A percentile compares a stretch with the other conserved stretches of the same genome.
Evolutionary conservation across 805 yeast species (phyloP).

Genomic region (Starmerella floris): DNA sequence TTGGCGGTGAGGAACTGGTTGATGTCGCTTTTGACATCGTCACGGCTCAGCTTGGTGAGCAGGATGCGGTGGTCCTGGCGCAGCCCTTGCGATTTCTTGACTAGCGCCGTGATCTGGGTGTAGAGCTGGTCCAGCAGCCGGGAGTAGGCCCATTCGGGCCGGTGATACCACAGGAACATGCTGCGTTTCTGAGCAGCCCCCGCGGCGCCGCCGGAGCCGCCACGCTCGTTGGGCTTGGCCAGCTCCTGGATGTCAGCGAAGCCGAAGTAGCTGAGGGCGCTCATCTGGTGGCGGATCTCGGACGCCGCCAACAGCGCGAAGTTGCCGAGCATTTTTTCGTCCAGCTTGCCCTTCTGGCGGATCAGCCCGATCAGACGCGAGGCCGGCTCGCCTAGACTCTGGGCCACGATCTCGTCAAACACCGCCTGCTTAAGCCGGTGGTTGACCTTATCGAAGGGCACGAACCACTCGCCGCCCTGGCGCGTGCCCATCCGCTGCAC

Average conservation of each 20-base stretch:
- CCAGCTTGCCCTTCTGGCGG: slow-evolving; percentile 53
- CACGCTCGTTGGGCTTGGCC: slow-evolving; percentile 82
- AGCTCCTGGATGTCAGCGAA: slow-evolving; percentile 83
- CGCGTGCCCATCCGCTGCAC: slow-evolving; percentile 40
- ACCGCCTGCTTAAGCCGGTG: slow-evolving; percentile 23
- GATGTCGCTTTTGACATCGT: slow-evolving; percentile 77
- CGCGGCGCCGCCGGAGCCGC: slow-evolving; percentile 41
- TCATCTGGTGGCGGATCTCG: slow-evolving; percentile 58
- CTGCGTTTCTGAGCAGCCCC: slow-evolving; percentile 37
- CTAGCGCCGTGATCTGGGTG: slow-evolving; percentile 36
- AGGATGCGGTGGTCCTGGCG: slow-evolving; percentile 52
- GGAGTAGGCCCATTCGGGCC: slow-evolving; percentile 38
- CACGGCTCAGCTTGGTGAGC: slow-evolving; percentile 70
- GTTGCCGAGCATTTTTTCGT: slow-evolving; percentile 71
- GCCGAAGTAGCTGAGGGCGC: slow-evolving; percentile 53
- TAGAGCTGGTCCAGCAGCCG: slow-evolving; percentile 38
- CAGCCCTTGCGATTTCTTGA: slow-evolving; percentile 25
- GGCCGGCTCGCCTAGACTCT: slow-evolving; percentile 36
- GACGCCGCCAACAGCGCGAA: slow-evolving; percentile 64
- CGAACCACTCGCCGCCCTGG: slow-evolving; percentile 37
- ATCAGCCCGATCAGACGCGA: slow-evolving; percentile 68
- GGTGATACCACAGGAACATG: slow-evolving; percentile 65
- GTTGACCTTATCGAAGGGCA: slow-evolving; percentile 26
- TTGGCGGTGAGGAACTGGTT: slow-evolving; percentile 56
- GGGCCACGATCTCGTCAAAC: slow-evolving; percentile 28